Conservation (phyloP, 495 filamentous ascomycete species). For the Penicillium longicatenatum region DNA sequence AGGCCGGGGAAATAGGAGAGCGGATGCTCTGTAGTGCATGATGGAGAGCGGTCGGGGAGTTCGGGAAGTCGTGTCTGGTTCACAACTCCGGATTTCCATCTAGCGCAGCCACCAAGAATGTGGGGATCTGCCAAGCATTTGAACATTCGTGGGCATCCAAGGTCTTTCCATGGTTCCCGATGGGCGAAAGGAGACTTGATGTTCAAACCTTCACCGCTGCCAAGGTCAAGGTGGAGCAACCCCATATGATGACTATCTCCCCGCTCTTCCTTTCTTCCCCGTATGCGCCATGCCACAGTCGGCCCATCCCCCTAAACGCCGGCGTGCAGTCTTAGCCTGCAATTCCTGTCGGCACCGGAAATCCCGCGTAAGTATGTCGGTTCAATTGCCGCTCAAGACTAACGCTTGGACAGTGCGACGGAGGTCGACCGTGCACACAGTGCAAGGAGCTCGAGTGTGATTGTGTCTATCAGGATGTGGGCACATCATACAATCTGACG, state of each 20-base stretch:
- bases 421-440: constrained; percentile 11
- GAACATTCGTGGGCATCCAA: not conserved
- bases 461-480: constrained; percentile 12
- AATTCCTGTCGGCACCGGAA: constrained; percentile 18
- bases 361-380: constrained; percentile 13
- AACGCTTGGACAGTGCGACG: constrained; percentile 3
- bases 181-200: not conserved
- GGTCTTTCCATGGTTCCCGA: too few species aligned
- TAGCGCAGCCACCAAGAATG: not conserved
- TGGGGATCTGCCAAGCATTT: not conserved
- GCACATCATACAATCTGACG: constrained; percentile 14
- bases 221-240: not conserved
- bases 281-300: constrained; percentile 4
- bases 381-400: not conserved
- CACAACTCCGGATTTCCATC: not conserved
- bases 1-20: not conserved
- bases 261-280: not conserved
- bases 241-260: not conserved
- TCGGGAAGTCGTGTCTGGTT: not conserved
- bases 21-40: not conserved
- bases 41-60: not conserved
- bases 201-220: constrained; percentile 1
- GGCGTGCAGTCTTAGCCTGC: constrained; percentile 12
- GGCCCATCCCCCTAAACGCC: constrained; percentile 9
- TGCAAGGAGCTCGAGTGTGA: constrained; percentile 15